Evolutionary conservation across 495 filamentous ascomycete genomes (phyloP).

Genomic region (Daldinia decipiens): DNA sequence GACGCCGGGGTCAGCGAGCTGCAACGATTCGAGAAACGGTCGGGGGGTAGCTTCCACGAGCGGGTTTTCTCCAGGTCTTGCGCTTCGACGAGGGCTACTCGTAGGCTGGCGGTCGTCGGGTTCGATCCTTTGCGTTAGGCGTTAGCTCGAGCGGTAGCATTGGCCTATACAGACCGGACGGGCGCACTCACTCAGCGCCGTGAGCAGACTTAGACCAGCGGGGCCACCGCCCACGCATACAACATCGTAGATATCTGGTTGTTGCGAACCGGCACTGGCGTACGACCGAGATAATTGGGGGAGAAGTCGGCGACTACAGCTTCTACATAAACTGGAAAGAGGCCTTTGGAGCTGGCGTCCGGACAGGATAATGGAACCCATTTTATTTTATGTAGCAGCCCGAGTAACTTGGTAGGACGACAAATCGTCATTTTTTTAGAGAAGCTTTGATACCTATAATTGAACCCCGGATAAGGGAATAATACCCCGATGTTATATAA

Average conservation of each 20-base stretch:
- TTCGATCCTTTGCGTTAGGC: conserved; percentile 63
- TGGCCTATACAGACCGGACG: background rate
- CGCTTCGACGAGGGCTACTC: conserved; percentile 88
- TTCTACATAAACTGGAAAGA: conserved; percentile 51
- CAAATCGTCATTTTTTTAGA: conserved; percentile 27
- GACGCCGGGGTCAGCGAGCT: conserved; percentile 92
- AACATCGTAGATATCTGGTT: conserved; percentile 84
- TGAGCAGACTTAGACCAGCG: conserved; percentile 86
- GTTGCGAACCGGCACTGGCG: conserved; percentile 45
- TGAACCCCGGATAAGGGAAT: background rate
- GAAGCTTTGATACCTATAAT: conserved; percentile 14
- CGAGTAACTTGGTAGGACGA: conserved; percentile 11
- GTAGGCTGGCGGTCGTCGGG: conserved; percentile 76
- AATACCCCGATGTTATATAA: conserved; percentile 14
- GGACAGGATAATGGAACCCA: conserved; percentile 38
- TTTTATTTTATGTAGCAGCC: conserved; percentile 34
- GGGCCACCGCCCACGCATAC: conserved; percentile 97
- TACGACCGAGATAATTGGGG: conserved; percentile 50
- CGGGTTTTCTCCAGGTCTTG: conserved; percentile 78
- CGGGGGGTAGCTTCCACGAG: conserved; percentile 69
- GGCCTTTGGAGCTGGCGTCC: conserved; percentile 33
- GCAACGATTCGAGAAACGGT: conserved; percentile 89
- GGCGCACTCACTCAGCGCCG: conserved; percentile 77
- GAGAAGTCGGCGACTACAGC: conserved; percentile 55
- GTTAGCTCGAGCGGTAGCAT: conserved; percentile 31